These are phyloP conservation scores for Dendrobium chrysotoxum DNA, from an alignment of 106 monocot species.

Conservation along the genomic window DNA sequence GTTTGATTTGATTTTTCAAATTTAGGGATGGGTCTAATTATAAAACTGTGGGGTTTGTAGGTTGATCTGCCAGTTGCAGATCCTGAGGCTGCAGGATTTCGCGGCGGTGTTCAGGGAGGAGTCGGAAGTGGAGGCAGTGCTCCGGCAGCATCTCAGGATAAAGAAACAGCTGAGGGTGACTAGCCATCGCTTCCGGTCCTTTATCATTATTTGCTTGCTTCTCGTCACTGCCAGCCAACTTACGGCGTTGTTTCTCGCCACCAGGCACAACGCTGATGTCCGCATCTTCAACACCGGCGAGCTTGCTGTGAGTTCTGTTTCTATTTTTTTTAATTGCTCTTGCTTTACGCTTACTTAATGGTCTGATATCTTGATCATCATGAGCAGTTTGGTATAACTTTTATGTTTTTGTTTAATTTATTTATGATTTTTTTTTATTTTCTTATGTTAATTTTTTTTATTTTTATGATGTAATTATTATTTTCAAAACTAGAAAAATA, in stretches of 20 bases:
- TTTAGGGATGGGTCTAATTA: not conserved
- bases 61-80: conserved; percentile 65
- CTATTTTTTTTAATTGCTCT: no score
- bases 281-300: conserved; percentile 57
- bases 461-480: no score
- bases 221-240: conserved; percentile 49
- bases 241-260: conserved; percentile 43
- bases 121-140: conserved; percentile 40
- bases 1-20: not conserved
- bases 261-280: conserved; percentile 24
- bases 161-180: conserved; percentile 56
- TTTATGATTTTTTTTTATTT: no score
- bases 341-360: no score
- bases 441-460: no score
- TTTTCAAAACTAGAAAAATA: no score
- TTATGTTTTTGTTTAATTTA: no score
- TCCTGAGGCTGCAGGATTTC: conserved; percentile 70
- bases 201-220: conserved; percentile 32
- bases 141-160: conserved; percentile 56
- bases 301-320: conserved; percentile 29
- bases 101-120: conserved; percentile 41
- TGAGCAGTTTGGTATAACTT: no score
- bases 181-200: conserved; percentile 59
- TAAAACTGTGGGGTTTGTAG: not conserved
- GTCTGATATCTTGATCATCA: no score